Base-by-base conservation (phyloP, 805 yeast genomes). In the Debaryomyces prosopidis region DNA sequence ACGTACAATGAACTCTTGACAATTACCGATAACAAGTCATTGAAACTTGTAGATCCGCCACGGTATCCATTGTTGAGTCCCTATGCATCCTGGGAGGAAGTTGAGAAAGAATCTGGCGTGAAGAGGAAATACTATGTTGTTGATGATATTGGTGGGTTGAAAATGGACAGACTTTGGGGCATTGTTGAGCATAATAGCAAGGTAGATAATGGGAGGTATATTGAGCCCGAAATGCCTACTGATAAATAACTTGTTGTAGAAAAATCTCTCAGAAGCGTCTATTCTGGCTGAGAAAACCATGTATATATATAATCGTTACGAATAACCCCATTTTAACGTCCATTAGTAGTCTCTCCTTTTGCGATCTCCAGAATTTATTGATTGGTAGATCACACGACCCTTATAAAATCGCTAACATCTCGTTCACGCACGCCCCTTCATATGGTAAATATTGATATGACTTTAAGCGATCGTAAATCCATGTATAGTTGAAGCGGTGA, bases 111-210 rank as follows among this genome's bases (percentile, higher is more conserved):
- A 23, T 51, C 70, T 5, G 68, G 68, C 1, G 51, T 55, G 3
- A 60, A 63, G 8, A 67, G 77, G 39, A 61, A 66, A 14, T 81
- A 71, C 59, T 85, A 81, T 55, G 77, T 88, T 2, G 78, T 75
- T 12, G 95, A 88, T 56, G 85, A 87, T 51, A 70, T 85, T 36
- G 94, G 96, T 2, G 95, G 95, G 2, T 67, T 86, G 59, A 80
- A 81, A 51, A 88, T 88, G 96, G 94, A 88, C 55, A 69, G 96
- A 44, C 65, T 88, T 4, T 85, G 96, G 92, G 89, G 91, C 0
- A 78, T 87, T n/a, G 80, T 85, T 1, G 96, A 89, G 59, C 68
- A 69, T 40, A 81, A 84, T 48, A 71, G 81, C 39, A 88, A 84
- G 0, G 69, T 86, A 9, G 77, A 85, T 53, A 84, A 84, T 50